phyloP scores from a whole-genome alignment of 768 basidiomycete species.

The Gymnopilus junonius region DNA sequence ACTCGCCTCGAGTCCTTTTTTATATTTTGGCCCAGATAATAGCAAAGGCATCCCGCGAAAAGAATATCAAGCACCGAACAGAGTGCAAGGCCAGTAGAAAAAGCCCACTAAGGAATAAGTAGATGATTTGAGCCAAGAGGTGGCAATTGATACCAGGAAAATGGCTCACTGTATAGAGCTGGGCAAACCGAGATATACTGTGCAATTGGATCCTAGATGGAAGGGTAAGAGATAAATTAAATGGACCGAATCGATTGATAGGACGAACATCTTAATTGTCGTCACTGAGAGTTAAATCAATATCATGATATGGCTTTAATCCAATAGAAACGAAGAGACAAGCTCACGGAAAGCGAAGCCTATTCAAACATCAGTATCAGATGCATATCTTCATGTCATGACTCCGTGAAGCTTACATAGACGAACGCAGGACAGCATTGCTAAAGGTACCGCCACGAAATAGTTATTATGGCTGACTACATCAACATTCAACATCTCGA shows the following conservation, averaged over 20 bases:
- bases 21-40: slow-evolving; percentile 43
- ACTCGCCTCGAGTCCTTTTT: slow-evolving; percentile 40
- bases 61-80: slow-evolving; percentile 54
- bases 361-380: background rate
- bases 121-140: background rate
- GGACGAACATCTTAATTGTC: slow-evolving; percentile 5
- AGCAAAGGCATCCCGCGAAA: slow-evolving; percentile 48
- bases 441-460: slow-evolving; percentile 35
- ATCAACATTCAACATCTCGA: background rate
- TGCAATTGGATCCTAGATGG: slow-evolving; percentile 36
- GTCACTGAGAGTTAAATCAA: background rate
- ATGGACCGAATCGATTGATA: background rate
- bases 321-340: background rate
- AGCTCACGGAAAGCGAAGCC: slow-evolving; percentile 6
- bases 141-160: background rate
- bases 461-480: slow-evolving; percentile 38
- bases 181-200: slow-evolving; percentile 23
- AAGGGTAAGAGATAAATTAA: background rate
- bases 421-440: background rate
- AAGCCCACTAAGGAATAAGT: slow-evolving; percentile 22
- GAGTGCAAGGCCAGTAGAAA: slow-evolving; percentile 53
- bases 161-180: slow-evolving; percentile 22
- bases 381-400: too few species aligned
- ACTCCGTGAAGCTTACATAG: background rate
- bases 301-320: background rate